Evolutionary conservation across 768 basidiomycete genomes (phyloP).

Genomic region (Sarcodon aspratus): DNA sequence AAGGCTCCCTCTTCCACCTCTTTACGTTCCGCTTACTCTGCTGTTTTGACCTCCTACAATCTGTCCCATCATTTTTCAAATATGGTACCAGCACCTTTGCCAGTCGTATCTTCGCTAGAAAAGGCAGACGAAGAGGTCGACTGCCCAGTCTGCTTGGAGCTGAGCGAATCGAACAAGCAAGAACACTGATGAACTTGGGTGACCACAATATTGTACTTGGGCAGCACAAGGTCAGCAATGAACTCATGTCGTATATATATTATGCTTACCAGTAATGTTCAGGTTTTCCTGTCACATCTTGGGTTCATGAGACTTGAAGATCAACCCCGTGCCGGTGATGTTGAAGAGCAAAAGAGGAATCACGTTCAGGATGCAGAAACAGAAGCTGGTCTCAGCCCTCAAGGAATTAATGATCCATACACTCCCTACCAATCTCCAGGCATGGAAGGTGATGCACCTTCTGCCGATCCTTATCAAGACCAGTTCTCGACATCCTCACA

Average conservation of each 20-base stretch:
- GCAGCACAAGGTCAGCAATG: too few species aligned
- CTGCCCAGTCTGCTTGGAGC: conserved; percentile 95
- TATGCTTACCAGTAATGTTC: conserved; percentile 61
- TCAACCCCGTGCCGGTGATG: conserved; percentile 68
- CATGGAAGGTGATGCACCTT: too few species aligned
- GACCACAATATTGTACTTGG: too few species aligned
- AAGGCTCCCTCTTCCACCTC: conserved; percentile 28
- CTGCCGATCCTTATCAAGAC: too few species aligned
- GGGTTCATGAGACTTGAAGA: conserved; percentile 92
- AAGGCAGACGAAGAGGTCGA: conserved; percentile 64
- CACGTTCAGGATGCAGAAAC: too few species aligned
- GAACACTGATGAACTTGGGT: conserved; percentile 40
- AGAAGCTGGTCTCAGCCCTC: too few species aligned
- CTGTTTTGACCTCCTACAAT: conserved; percentile 23
- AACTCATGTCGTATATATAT: conserved; percentile 76
- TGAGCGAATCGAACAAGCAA: conserved; percentile 52
- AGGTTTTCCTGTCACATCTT: too few species aligned
- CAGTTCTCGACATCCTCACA: too few species aligned
- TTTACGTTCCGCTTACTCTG: conserved; percentile 3
- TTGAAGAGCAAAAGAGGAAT: conserved; percentile 81
- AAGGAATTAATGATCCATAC: too few species aligned
- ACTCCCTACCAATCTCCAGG: too few species aligned
- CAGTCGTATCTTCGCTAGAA: conserved; percentile 61
- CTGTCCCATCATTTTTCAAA: conserved; percentile 42
- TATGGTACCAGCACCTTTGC: conserved; percentile 55